phyloP scores from a whole-genome alignment of 768 basidiomycete genomes.

The Kwoniella sp. region DNA sequence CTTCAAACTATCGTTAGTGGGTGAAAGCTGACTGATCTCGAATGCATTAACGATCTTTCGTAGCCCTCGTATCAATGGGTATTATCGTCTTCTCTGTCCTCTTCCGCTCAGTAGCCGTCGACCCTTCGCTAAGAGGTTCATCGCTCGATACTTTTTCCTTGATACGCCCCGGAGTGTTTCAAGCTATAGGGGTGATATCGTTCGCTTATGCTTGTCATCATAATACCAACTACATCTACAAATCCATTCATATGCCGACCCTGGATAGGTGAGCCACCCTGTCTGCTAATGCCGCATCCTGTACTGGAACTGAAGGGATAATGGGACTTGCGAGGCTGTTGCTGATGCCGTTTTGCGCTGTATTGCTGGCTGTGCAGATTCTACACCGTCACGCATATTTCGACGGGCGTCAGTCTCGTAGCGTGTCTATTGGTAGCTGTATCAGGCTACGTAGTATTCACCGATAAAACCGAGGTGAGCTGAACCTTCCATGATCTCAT shows the following conservation, averaged over 20 bases:
- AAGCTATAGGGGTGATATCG: conserved; percentile 91
- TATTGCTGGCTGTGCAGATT: too few relatives aligned
- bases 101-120: conserved; percentile 75
- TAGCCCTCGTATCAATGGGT: conserved; percentile 68
- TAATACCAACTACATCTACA: conserved; percentile 95
- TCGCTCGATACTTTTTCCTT: conserved; percentile 73
- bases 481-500: neutral
- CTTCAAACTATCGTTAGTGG: too few relatives aligned
- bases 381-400: conserved; percentile 86
- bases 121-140: conserved; percentile 74
- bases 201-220: conserved; percentile 80
- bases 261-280: conserved; percentile 73
- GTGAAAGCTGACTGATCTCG: too few relatives aligned
- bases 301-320: too few relatives aligned
- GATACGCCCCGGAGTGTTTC: conserved; percentile 78
- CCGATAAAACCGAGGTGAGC: conserved; percentile 64
- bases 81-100: conserved; percentile 87
- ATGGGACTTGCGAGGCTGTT: too few relatives aligned
- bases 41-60: neutral
- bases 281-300: too few relatives aligned
- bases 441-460: conserved; percentile 84
- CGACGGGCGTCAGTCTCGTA: conserved; percentile 78
- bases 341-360: too few relatives aligned
- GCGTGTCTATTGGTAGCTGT: conserved; percentile 83
- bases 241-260: conserved; percentile 87